phyloP scores from a whole-genome alignment of 257 asterid genomes.

The Euphrasia confusa region DNA sequence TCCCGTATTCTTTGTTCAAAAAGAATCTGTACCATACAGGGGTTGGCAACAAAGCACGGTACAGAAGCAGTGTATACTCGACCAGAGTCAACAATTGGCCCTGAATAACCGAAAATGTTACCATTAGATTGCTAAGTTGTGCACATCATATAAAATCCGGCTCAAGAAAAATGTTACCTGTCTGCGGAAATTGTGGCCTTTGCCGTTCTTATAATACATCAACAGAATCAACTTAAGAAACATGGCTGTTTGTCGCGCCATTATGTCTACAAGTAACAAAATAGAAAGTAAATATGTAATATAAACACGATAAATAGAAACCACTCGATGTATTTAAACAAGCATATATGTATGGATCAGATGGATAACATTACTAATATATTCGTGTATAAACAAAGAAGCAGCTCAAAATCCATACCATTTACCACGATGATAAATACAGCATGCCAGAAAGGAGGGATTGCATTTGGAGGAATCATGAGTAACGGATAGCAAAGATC shows the following conservation, averaged over 20 bases:
- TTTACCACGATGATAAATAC: conserved; percentile 67
- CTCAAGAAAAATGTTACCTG: conserved; percentile 45
- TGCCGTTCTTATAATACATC: conserved; percentile 72
- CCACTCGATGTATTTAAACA: conserved; percentile 13
- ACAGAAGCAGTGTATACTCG: conserved; percentile 73
- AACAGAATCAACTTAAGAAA: conserved; percentile 61
- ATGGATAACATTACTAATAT: not conserved
- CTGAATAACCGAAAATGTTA: conserved; percentile 35
- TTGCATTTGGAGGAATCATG: conserved; percentile 76
- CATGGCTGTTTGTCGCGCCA: conserved; percentile 86
- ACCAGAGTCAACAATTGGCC: conserved; percentile 90
- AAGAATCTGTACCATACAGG: conserved; percentile 97
- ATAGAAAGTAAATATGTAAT: conserved; percentile 7
- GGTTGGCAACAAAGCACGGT: conserved; percentile 87
- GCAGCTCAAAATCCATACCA: conserved; percentile 41
- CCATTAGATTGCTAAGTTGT: conserved; percentile 21
- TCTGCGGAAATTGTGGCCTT: conserved; percentile 85
- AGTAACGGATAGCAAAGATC: conserved; percentile 61
- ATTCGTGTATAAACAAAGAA: not conserved
- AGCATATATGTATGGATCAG: not conserved
- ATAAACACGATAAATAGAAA: not conserved
- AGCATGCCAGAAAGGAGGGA: conserved; percentile 95
- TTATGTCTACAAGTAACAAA: conserved; percentile 52
- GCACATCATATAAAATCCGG: conserved; percentile 1
- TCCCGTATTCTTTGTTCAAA: conserved; percentile 84